phyloP scores from a whole-genome alignment of 768 basidiomycete genomes.

The Dictyophora rubrovolvata region DNA sequence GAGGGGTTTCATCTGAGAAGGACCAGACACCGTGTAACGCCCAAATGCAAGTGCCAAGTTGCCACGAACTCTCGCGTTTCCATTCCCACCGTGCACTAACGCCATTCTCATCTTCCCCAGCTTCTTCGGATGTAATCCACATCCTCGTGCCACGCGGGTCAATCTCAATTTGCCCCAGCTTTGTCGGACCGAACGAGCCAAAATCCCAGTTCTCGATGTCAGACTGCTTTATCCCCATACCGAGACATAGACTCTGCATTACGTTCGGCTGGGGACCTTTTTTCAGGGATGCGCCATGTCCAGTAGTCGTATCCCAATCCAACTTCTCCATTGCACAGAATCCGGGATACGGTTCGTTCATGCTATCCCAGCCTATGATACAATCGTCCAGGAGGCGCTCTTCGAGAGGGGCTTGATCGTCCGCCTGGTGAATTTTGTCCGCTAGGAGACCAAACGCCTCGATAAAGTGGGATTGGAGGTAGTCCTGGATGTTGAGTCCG shows the following conservation, averaged over 20 bases:
- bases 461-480: slow-evolving; percentile 67
- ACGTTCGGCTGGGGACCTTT: slow-evolving; percentile 86
- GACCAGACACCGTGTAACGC: slow-evolving; percentile 90
- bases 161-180: slow-evolving; percentile 64
- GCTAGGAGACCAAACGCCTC: slow-evolving; percentile 68
- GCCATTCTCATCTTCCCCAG: slow-evolving; percentile 31
- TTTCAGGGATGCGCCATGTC: slow-evolving; percentile 64
- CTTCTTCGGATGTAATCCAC: slow-evolving; percentile 54
- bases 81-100: slow-evolving; percentile 71
- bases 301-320: slow-evolving; percentile 39
- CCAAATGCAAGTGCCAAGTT: slow-evolving; percentile 75
- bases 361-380: slow-evolving; percentile 91
- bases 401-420: slow-evolving; percentile 24
- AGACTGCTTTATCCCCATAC: slow-evolving; percentile 76
- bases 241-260: slow-evolving; percentile 72
- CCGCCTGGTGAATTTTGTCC: slow-evolving; percentile 63
- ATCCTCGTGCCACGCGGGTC: slow-evolving; percentile 75
- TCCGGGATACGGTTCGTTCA: slow-evolving; percentile 93
- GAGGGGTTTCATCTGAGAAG: slow-evolving; percentile 42
- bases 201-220: slow-evolving; percentile 73
- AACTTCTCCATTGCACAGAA: slow-evolving; percentile 65
- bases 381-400: slow-evolving; percentile 60
- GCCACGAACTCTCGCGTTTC: slow-evolving; percentile 69
- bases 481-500: slow-evolving; percentile 86
- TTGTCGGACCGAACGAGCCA: slow-evolving; percentile 64